phyloP scores from a whole-genome alignment of 1,284 basidiomycete genomes.

The Anthracocystis walkeri region DNA sequence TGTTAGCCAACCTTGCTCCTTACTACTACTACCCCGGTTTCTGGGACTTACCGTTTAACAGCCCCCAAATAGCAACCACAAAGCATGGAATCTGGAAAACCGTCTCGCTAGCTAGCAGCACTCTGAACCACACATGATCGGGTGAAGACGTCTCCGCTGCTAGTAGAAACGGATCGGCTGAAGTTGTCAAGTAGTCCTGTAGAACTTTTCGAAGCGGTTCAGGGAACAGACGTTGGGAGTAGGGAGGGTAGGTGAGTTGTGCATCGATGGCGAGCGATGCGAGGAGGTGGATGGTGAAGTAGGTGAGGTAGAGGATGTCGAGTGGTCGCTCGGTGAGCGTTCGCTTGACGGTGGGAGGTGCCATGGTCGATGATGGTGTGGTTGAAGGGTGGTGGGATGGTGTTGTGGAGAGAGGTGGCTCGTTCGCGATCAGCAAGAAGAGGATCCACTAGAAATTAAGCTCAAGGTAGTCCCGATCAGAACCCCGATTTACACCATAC shows the following conservation, averaged over 20 bases:
- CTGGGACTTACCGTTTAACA: constrained; percentile 44
- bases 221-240: constrained; percentile 43
- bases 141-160: constrained; percentile 16
- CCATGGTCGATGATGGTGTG: background rate
- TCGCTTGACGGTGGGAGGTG: background rate
- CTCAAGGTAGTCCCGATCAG: background rate
- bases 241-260: constrained; percentile 49
- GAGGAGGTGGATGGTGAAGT: constrained; percentile 52
- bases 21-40: background rate
- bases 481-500: constrained; percentile 1
- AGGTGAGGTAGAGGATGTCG: constrained; percentile 49
- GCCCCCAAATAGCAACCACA: constrained; percentile 33
- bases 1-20: background rate
- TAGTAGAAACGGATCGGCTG: constrained; percentile 49
- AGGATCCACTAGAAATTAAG: background rate
- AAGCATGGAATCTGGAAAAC: constrained; percentile 56
- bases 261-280: constrained; percentile 53
- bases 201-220: constrained; percentile 33
- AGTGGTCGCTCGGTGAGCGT: constrained; percentile 26
- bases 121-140: constrained; percentile 55
- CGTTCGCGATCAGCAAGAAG: background rate
- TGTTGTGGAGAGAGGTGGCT: background rate
- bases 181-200: constrained; percentile 42
- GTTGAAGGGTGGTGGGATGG: background rate
- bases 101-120: constrained; percentile 45